A percentile compares a stretch with the other conserved stretches of the same genome.
These are phyloP conservation scores for Raphanus raphanistrum DNA, from an alignment of 345 rosid species.

Conservation along the genomic window DNA sequence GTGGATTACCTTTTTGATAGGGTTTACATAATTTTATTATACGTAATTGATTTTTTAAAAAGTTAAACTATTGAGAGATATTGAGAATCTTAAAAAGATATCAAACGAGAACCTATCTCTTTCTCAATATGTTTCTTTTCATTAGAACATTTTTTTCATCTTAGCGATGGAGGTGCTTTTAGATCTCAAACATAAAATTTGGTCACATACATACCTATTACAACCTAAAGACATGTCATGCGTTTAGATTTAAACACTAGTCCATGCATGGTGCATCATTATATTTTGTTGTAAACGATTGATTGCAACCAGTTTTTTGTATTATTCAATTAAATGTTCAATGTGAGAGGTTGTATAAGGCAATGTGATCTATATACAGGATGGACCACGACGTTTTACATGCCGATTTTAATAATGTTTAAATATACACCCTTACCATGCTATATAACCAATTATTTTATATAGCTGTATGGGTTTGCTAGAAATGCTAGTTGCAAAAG, in stretches of 20 bases:
- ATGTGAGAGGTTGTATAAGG: constrained; percentile 15
- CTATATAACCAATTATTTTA: neutral
- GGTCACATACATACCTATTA: constrained; percentile 6
- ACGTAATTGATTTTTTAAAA: too few relatives aligned
- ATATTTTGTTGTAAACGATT: constrained; percentile 13
- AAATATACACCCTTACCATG: neutral
- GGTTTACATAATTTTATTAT: neutral
- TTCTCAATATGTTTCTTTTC: too few relatives aligned
- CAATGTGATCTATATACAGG: constrained; percentile 25
- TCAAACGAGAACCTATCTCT: constrained; percentile 7
- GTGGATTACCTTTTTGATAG: neutral
- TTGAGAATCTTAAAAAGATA: neutral
- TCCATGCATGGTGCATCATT: constrained; percentile 13
- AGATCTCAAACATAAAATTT: neutral
- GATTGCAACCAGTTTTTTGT: neutral
- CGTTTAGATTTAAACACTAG: constrained; percentile 27
- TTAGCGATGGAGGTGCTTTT: too few relatives aligned
- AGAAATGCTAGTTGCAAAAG: neutral
- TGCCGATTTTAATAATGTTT: constrained; percentile 11
- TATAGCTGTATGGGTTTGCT: neutral
- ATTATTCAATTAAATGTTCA: constrained; percentile 8
- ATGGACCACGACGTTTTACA: constrained; percentile 36
- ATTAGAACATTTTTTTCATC: too few relatives aligned
- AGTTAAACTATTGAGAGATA: too few relatives aligned
- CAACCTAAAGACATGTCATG: constrained; percentile 34